Evolutionary conservation across 31 red algal genomes (phyloP).

Genomic region (Asparagopsis taxiformis): DNA sequence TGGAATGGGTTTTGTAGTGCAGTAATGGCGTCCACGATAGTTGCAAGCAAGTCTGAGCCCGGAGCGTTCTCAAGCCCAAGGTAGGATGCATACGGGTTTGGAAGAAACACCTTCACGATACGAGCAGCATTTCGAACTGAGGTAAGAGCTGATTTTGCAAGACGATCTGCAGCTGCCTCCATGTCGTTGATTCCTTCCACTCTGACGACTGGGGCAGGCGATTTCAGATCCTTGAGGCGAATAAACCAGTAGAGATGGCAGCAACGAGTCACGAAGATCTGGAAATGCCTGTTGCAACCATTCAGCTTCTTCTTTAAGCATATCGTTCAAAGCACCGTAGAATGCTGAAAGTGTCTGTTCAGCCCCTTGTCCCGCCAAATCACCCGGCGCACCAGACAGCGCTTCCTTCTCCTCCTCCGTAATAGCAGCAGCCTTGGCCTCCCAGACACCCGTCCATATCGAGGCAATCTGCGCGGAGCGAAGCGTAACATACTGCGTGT

Average conservation of each 20-base stretch:
- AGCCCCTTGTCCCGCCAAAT: constrained; percentile 20
- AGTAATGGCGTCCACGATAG: constrained; percentile 46
- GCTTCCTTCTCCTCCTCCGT: constrained; percentile 3
- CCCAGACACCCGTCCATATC: constrained; percentile 58
- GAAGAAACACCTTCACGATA: constrained; percentile 25
- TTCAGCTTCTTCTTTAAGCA: constrained; percentile 40
- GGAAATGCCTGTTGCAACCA: constrained; percentile 69
- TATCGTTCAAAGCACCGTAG: constrained; percentile 42
- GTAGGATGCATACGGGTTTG: too few relatives aligned
- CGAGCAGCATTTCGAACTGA: constrained; percentile 14
- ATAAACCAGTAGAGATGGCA: constrained; percentile 46
- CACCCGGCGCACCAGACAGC: constrained; percentile 2
- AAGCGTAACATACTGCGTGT: constrained; percentile 46
- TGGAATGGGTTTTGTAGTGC: constrained; percentile 38
- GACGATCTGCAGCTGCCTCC: constrained; percentile 13
- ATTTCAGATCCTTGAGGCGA: too few relatives aligned
- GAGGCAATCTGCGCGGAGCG: constrained; percentile 25
- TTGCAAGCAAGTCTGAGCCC: too few relatives aligned
- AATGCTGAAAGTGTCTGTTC: constrained; percentile 28
- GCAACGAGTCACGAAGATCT: constrained; percentile 40
- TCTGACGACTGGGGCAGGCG: too few relatives aligned
- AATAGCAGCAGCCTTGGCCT: neutral
- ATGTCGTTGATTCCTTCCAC: too few relatives aligned
- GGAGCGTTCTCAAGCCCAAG: too few relatives aligned
- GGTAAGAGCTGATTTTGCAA: constrained; percentile 19